These are phyloP conservation scores for Physcomitrellopsis africana DNA, from an alignment of 225 moss, liverwort and hornwort genomes.

Conservation along the genomic window DNA sequence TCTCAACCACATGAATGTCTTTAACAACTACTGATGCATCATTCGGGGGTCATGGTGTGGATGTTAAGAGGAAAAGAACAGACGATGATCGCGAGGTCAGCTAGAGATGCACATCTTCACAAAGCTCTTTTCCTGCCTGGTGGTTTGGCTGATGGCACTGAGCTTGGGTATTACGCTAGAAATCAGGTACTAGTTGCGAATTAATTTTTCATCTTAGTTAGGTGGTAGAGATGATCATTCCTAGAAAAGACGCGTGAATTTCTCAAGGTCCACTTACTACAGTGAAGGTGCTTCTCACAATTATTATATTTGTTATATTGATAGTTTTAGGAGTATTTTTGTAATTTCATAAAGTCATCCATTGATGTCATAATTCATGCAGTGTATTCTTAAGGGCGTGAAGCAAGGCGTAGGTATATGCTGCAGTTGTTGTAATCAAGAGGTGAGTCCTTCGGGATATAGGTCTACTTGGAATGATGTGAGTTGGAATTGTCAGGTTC, in stretches of 20 bases:
- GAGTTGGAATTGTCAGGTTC: too few relatives aligned
- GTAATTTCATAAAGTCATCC: constrained; percentile 21
- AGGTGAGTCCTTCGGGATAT: constrained; percentile 37
- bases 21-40: neutral
- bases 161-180: constrained; percentile 57
- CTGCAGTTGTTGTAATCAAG: constrained; percentile 64
- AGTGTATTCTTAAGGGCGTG: constrained; percentile 58
- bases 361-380: constrained; percentile 30
- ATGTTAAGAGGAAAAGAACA: constrained; percentile 46
- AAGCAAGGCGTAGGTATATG: constrained; percentile 61
- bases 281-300: neutral
- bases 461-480: neutral
- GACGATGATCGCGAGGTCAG: constrained; percentile 41
- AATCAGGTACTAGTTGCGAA: constrained; percentile 42
- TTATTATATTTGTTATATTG: neutral
- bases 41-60: constrained; percentile 18
- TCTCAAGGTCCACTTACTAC: constrained; percentile 19
- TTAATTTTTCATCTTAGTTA: constrained; percentile 5
- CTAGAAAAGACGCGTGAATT: neutral
- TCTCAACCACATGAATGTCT: constrained; percentile 7
- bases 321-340: too few relatives aligned
- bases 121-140: constrained; percentile 57
- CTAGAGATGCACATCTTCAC: constrained; percentile 56
- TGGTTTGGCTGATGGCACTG: constrained; percentile 59
- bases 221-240: neutral